phyloP scores from a whole-genome alignment of 2,329 filamentous ascomycete species.

The Acrodontium crateriforme region DNA sequence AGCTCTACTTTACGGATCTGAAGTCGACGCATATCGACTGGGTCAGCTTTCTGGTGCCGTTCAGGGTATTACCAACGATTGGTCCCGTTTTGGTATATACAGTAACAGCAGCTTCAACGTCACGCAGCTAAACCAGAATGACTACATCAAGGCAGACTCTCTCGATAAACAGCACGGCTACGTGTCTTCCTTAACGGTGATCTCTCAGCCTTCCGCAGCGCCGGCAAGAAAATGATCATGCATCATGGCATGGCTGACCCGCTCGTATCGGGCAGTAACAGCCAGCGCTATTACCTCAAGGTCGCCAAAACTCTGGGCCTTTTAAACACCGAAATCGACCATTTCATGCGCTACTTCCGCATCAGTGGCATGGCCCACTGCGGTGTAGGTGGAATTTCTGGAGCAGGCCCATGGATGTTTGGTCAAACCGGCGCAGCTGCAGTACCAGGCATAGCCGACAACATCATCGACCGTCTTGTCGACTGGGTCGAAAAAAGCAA shows the following conservation, averaged over 20 bases:
- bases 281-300: slow-evolving; percentile 35
- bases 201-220: slow-evolving; percentile 23
- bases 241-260: slow-evolving; percentile 29
- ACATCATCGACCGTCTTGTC: slow-evolving; percentile 35
- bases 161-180: slow-evolving; percentile 29
- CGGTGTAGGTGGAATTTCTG: slow-evolving; percentile 26
- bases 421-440: slow-evolving; percentile 20
- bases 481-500: slow-evolving; percentile 22
- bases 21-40: slow-evolving; percentile 25
- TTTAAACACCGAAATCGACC: slow-evolving; percentile 24
- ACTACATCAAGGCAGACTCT: slow-evolving; percentile 26
- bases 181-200: slow-evolving; percentile 27
- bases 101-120: slow-evolving; percentile 32
- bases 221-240: slow-evolving; percentile 33
- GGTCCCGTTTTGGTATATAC: slow-evolving; percentile 37
- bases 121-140: slow-evolving; percentile 23
- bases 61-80: slow-evolving; percentile 33
- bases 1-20: slow-evolving; percentile 36
- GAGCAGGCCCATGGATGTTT: slow-evolving; percentile 31
- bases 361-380: slow-evolving; percentile 42
- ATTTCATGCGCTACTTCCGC: slow-evolving; percentile 36
- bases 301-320: slow-evolving; percentile 27
- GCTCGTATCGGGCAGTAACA: slow-evolving; percentile 32
- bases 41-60: slow-evolving; percentile 27
- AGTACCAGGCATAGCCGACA: slow-evolving; percentile 20